Evolutionary conservation across 345 rosid genomes (phyloP).

Genomic region (Eucalyptus marginata): DNA sequence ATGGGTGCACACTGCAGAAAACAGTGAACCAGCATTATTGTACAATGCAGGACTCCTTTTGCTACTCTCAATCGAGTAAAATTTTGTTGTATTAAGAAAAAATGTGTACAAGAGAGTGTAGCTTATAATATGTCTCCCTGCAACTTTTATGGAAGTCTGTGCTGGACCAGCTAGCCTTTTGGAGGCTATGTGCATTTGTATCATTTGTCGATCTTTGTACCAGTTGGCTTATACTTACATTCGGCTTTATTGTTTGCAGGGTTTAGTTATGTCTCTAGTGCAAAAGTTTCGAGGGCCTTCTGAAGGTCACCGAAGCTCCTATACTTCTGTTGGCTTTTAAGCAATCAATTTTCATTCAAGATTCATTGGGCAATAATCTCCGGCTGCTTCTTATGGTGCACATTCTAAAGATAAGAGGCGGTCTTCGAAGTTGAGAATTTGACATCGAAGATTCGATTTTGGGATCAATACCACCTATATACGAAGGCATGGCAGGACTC

Average conservation of each 20-base stretch:
- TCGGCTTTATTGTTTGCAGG: conserved; percentile 28
- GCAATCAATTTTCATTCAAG: neutral
- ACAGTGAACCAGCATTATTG: neutral
- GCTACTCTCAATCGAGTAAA: neutral
- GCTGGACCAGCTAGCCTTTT: neutral
- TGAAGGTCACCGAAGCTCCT: conserved; percentile 41
- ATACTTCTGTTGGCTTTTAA: conserved; percentile 65
- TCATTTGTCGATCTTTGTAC: neutral
- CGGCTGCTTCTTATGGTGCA: neutral
- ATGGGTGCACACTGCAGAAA: neutral
- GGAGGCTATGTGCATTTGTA: neutral
- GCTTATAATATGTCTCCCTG: neutral
- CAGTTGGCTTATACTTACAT: neutral
- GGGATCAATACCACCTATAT: neutral
- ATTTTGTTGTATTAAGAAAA: neutral
- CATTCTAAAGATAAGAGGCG: neutral
- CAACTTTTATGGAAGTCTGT: neutral
- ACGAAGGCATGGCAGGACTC: neutral
- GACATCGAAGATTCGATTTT: neutral
- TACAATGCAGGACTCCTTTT: neutral
- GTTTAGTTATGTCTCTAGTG: conserved; percentile 33
- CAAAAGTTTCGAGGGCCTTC: conserved; percentile 52
- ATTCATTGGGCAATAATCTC: neutral
- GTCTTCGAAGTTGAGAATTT: neutral
- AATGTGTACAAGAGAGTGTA: neutral